phyloP scores from a whole-genome alignment of 2,329 filamentous ascomycete genomes.

The Pestalotiopsis sp. region DNA sequence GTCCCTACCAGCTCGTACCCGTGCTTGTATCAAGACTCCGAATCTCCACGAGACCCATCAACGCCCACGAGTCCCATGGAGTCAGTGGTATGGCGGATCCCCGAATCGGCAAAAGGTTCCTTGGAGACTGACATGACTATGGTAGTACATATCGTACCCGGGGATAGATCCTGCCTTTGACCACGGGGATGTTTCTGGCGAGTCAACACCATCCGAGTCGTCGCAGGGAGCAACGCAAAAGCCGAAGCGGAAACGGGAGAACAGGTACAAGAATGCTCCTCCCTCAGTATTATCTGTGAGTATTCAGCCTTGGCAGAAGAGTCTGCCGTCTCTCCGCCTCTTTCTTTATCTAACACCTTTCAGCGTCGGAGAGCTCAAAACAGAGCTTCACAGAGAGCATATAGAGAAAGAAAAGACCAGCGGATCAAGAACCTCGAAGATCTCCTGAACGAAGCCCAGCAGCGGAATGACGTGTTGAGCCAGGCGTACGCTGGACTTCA shows the following conservation, averaged over 20 bases:
- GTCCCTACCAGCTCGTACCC: constrained; percentile 32
- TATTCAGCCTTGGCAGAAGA: neutral
- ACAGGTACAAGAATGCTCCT: constrained; percentile 53
- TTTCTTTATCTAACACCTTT: neutral
- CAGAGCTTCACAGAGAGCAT: constrained; percentile 60
- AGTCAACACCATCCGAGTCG: constrained; percentile 19
- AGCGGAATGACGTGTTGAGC: constrained; percentile 55
- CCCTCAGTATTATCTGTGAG: constrained; percentile 50
- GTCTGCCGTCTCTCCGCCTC: too few species aligned
- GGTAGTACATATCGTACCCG: constrained; percentile 34
- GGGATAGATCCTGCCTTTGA: constrained; percentile 25
- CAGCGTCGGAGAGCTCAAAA: constrained; percentile 61
- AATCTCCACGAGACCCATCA: constrained; percentile 36
- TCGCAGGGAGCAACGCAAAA: constrained; percentile 30
- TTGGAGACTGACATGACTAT: neutral
- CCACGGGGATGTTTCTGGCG: constrained; percentile 23
- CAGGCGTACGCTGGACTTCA: constrained; percentile 54
- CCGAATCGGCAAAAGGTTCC: neutral
- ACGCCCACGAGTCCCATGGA: constrained; percentile 37
- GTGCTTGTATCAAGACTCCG: constrained; percentile 36
- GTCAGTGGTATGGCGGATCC: constrained; percentile 32
- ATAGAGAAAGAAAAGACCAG: constrained; percentile 64
- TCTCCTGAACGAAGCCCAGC: constrained; percentile 52
- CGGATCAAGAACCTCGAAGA: constrained; percentile 63
- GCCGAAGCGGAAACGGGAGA: constrained; percentile 49